phyloP scores from a whole-genome alignment of 1,139 yeast genomes.

The Zygosaccharomyces pseudobailii region DNA sequence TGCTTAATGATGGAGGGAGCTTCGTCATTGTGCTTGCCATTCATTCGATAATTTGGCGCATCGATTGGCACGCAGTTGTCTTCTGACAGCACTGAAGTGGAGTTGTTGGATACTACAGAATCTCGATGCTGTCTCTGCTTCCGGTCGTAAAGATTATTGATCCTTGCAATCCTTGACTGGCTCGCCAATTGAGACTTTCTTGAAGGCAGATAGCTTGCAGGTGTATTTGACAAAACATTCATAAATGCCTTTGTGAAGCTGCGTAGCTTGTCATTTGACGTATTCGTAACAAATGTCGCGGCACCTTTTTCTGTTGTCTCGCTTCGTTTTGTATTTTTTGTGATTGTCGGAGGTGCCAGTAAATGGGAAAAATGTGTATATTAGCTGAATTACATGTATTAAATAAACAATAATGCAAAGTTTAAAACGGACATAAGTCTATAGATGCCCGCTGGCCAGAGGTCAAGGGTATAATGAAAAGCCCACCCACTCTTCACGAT shows the following conservation, averaged over 20 bases:
- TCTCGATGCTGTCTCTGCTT: conserved; percentile 16
- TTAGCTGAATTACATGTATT: background rate
- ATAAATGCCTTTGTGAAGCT: conserved; percentile 6
- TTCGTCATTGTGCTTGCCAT: conserved; percentile 8
- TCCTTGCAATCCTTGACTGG: conserved; percentile 21
- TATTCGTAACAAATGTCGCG: background rate
- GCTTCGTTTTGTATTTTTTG: background rate
- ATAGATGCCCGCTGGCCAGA: background rate
- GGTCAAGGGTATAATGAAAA: background rate
- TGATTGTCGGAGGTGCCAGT: background rate
- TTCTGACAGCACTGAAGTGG: conserved; percentile 20
- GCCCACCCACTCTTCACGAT: background rate
- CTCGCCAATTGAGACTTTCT: conserved; percentile 18
- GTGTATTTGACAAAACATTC: conserved; percentile 11
- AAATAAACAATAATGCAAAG: background rate
- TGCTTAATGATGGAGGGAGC: conserved; percentile 11
- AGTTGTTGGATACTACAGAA: conserved; percentile 23
- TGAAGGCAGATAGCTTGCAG: conserved; percentile 18
- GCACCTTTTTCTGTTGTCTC: background rate
- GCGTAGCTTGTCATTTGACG: background rate
- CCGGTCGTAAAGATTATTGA: conserved; percentile 21
- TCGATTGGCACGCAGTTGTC: conserved; percentile 9
- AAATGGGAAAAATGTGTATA: background rate
- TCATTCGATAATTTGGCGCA: conserved; percentile 5
- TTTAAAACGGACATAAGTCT: background rate